phyloP scores from a whole-genome alignment of 1,284 basidiomycete genomes.

The Apiotrichum gamsii region DNA sequence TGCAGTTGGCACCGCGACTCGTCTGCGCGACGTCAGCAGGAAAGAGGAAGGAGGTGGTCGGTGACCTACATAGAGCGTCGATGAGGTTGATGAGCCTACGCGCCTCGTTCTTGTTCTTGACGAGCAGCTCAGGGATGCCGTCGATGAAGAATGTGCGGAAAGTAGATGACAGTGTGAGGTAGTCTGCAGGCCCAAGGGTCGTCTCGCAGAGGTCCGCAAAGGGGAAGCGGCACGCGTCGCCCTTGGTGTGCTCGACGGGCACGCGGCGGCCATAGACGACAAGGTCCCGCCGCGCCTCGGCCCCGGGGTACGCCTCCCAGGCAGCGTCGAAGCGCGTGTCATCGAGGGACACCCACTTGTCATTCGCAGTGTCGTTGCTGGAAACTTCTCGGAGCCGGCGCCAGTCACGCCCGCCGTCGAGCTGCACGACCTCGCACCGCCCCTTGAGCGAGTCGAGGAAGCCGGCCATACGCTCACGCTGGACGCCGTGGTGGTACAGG shows the following conservation, averaged over 20 bases:
- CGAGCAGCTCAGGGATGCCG: conserved; percentile 55
- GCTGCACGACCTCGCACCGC: conserved; percentile 57
- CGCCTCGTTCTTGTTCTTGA: conserved; percentile 61
- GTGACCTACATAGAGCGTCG: conserved; percentile 60
- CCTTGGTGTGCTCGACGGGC: conserved; percentile 51
- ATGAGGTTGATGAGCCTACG: conserved; percentile 64
- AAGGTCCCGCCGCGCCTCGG: conserved; percentile 25
- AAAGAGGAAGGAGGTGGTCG: neutral
- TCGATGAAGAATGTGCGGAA: conserved; percentile 59
- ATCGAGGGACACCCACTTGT: conserved; percentile 26
- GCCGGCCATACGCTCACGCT: conserved; percentile 57
- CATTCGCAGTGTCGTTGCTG: conserved; percentile 4
- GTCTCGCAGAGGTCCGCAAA: conserved; percentile 61
- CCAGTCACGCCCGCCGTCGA: conserved; percentile 54
- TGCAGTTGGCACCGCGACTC: conserved; percentile 46
- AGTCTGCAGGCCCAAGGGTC: conserved; percentile 64
- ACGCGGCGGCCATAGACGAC: conserved; percentile 54
- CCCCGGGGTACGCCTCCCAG: conserved; percentile 28
- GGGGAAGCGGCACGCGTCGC: conserved; percentile 53
- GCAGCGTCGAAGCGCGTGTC: conserved; percentile 36
- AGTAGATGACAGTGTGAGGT: conserved; percentile 58
- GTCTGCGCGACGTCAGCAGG: conserved; percentile 23
- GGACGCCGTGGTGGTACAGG: conserved; percentile 64
- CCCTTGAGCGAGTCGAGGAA: conserved; percentile 61
- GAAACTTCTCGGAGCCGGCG: conserved; percentile 12